A percentile compares a stretch with the other conserved stretches of the same genome.
Evolutionary conservation across 805 yeast species (phyloP).

Genomic region (Saturnispora saitoi): DNA sequence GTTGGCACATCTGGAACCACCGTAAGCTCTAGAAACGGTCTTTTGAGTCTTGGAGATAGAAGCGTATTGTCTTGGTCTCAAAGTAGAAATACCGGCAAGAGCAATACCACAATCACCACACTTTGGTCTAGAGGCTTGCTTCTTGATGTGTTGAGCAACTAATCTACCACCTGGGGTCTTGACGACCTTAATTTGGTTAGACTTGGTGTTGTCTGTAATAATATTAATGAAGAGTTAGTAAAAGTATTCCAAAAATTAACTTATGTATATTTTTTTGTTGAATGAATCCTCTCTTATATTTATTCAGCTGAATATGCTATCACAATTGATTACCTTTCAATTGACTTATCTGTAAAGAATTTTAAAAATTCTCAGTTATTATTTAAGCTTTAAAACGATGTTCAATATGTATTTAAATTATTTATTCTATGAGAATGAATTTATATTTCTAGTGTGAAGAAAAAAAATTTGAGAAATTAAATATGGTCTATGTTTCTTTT

Average conservation of each 20-base stretch:
- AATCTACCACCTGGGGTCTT: constrained; percentile 99
- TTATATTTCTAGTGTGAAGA: no score
- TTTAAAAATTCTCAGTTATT: no score
- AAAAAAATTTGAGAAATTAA: no score
- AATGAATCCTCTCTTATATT: no score
- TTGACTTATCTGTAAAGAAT: no score
- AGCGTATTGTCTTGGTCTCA: constrained; percentile 99
- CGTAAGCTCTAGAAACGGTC: constrained; percentile 99
- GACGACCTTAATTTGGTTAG: constrained; percentile 98
- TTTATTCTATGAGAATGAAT: no score
- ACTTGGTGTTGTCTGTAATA: constrained; percentile 88
- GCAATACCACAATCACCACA: constrained; percentile 81
- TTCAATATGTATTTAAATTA: no score
- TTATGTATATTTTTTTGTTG: no score
- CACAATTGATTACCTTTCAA: no score
- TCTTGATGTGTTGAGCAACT: constrained; percentile 96
- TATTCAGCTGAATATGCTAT: no score
- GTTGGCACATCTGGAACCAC: constrained; percentile 98
- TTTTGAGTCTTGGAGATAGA: constrained; percentile 90
- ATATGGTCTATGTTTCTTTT: no score
- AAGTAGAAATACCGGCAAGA: constrained; percentile 67
- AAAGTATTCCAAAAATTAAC: background rate
- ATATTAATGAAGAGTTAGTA: constrained; percentile 16
- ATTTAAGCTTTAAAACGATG: no score
- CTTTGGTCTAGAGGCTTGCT: constrained; percentile 77